Base-by-base conservation (phyloP, 805 yeast genomes). In the Metschnikowia corniflorae region DNA sequence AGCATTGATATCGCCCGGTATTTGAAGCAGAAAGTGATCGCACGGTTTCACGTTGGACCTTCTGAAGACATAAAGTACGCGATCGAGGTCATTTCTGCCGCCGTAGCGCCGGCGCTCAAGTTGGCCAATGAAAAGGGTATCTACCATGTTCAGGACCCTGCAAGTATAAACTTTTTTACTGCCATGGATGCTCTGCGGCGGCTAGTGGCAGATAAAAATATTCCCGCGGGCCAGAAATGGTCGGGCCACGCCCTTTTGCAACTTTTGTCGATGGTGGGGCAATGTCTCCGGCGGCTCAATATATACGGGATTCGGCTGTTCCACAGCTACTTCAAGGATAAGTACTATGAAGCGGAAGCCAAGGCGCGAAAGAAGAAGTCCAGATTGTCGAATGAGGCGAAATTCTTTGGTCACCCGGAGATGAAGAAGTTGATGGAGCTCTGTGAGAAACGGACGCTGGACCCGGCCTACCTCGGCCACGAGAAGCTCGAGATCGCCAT, bases 251-350 rank as follows among this genome's bases (percentile, higher is more conserved):
- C 74, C 48, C 68, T 77, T 16, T 53, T 86, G 6, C 82, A 77
- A 43, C 50, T 84, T 3, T 60, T 93, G 29, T 77, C 78, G 4
- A 76, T 78, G 24, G 80, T 82, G 6, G 96, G 95, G 0, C 88
- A 77, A 51, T 76, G 82, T 63, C 58, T 80, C 17, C 67, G 79
- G 50, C 57, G 89, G 39, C 63, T 93, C 23, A 81, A 80, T 49
- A 77, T 85, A 14, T 94, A 93, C 58, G 97, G 98, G 0, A 65
- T 91, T 6, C 61, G 73, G 30, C 80, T 94, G 0, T 93, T 93
- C 53, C 82, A 75, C 56, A 65, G 71, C 6, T 84, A 82, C 55
- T 81, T 80, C 53, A 50, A 57, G 26, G 81, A 79, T 37, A 82
- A 82, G 43, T 63, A 71, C 54, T 58, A 58, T 15, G 80, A 80